phyloP scores from a whole-genome alignment of 495 filamentous ascomycete genomes.

The Geoglossum glabrum region DNA sequence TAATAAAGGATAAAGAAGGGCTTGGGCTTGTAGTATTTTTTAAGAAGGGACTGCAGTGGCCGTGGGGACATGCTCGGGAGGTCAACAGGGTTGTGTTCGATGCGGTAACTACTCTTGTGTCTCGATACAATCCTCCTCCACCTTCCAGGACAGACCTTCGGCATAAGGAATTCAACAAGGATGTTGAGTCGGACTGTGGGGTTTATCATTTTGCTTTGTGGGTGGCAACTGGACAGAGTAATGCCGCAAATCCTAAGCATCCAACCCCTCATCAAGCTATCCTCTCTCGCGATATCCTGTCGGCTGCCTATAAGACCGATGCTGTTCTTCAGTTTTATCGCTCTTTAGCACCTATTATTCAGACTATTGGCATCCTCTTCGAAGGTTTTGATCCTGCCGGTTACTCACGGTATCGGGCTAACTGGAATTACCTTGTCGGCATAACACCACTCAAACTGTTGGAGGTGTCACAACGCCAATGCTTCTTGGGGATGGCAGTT shows the following conservation, averaged over 20 bases:
- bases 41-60: background rate
- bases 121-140: background rate
- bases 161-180: background rate
- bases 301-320: background rate
- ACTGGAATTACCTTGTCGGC: slow-evolving; percentile 2
- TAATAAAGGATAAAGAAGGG: slow-evolving; percentile 1
- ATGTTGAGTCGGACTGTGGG: background rate
- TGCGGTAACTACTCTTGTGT: background rate
- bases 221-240: background rate
- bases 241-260: background rate
- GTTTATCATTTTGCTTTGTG: slow-evolving; percentile 4
- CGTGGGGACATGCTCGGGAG: background rate
- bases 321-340: background rate
- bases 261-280: background rate
- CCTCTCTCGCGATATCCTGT: slow-evolving; percentile 3
- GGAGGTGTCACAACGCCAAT: slow-evolving; percentile 1
- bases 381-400: background rate
- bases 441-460: background rate
- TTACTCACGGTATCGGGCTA: background rate
- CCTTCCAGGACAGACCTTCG: background rate
- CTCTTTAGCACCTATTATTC: background rate
- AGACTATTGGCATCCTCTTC: slow-evolving; percentile 3
- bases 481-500: background rate
- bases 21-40: background rate
- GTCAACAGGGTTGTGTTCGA: background rate